A percentile compares a stretch with the other conserved stretches of the same genome.
Conservation (phyloP, 2,329 filamentous ascomycete species). For the Plenodomus biglobosus region DNA sequence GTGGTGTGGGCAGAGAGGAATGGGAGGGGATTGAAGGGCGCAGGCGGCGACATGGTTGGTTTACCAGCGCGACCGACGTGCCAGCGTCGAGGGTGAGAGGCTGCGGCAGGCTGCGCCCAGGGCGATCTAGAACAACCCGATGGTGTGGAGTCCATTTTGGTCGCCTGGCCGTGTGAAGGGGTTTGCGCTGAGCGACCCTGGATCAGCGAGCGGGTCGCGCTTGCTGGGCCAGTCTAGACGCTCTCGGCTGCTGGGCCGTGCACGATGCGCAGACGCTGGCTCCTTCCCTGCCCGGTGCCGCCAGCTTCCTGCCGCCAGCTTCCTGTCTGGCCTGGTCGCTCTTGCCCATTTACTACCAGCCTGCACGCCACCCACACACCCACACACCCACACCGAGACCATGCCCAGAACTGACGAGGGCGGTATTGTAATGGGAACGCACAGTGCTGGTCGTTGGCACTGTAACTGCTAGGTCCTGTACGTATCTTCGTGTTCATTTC, state of each 20-base stretch:
- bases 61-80: constrained; percentile 17
- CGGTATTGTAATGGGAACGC: no score
- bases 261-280: not conserved
- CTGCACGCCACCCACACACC: no score
- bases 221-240: constrained; percentile 25
- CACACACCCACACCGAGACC: no score
- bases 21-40: constrained; percentile 27
- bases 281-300: no score
- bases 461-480: no score
- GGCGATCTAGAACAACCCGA: constrained; percentile 37
- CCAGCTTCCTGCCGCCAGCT: no score
- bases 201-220: constrained; percentile 12
- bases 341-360: no score
- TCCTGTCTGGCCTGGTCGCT: no score
- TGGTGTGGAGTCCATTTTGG: constrained; percentile 28
- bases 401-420: no score
- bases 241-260: constrained; percentile 12
- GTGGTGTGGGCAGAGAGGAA: constrained; percentile 17
- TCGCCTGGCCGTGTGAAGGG: constrained; percentile 23
- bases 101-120: constrained; percentile 25
- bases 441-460: no score
- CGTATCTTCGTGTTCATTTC: no score
- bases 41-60: constrained; percentile 32
- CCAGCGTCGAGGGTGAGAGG: constrained; percentile 29
- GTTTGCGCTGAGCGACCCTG: constrained; percentile 2